A percentile compares a stretch with the other conserved stretches of the same genome.
Evolutionary conservation across 176 grass and related monocot species (phyloP).

Genomic region (Avena atlantica): DNA sequence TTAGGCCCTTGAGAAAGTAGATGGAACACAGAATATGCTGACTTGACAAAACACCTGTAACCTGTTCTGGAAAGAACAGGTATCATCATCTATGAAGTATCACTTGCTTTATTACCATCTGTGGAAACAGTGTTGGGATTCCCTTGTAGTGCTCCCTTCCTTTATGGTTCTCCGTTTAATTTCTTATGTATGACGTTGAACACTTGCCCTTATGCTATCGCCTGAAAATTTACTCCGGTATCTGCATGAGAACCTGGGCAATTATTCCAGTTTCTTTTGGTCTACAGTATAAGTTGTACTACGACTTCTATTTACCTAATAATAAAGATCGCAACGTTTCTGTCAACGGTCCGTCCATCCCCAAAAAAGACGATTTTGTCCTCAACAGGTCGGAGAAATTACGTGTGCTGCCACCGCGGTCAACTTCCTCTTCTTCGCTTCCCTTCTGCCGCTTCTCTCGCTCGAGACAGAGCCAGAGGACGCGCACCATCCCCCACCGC

Average conservation of each 20-base stretch:
- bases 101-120: conserved; percentile 36
- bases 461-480: no score
- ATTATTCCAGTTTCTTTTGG: neutral
- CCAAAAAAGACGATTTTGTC: no score
- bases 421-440: no score
- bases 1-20: conserved; percentile 32
- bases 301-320: neutral
- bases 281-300: neutral
- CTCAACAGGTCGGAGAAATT: no score
- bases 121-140: neutral
- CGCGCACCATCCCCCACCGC: no score
- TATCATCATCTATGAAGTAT: conserved; percentile 21
- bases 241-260: neutral
- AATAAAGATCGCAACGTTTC: no score
- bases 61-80: conserved; percentile 20
- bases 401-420: no score
- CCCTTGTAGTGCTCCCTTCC: conserved; percentile 6
- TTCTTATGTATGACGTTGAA: neutral
- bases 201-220: neutral
- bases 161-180: neutral
- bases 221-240: neutral
- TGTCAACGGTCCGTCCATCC: no score
- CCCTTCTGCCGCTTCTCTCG: no score
- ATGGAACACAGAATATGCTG: conserved; percentile 18
- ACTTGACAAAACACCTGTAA: conserved; percentile 25